Percentiles rank a stretch among this genome's conserved stretches.
Conservation (phyloP, 345 rosid species). For the Populus deltoides region DNA sequence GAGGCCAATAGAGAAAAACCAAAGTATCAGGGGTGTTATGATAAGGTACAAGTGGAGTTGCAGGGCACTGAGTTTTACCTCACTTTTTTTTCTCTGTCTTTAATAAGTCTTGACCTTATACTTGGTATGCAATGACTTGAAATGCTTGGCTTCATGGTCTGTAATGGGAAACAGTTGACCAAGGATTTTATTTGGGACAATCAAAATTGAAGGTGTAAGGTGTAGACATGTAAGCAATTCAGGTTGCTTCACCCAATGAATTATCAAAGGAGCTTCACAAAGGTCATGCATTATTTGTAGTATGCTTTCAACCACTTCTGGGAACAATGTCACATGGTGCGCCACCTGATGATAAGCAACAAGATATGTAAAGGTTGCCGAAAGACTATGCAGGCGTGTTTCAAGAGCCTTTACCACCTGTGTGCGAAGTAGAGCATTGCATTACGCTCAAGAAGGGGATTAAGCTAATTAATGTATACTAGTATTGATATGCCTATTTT, state of each 20-base stretch:
- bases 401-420: neutral
- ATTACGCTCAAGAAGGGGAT: neutral
- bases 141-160: neutral
- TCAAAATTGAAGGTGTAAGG: neutral
- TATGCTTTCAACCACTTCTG: neutral
- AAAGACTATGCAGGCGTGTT: neutral
- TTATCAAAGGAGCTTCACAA: too few species aligned
- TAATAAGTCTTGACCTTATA: neutral
- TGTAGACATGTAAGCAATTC: too few species aligned
- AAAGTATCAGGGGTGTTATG: neutral
- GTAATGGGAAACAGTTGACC: too few species aligned
- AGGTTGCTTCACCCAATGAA: too few species aligned
- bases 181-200: neutral
- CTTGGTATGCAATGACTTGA: too few species aligned
- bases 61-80: neutral
- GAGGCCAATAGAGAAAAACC: neutral
- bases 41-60: neutral
- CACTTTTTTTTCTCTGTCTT: neutral
- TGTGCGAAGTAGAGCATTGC: neutral
- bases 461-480: too few species aligned
- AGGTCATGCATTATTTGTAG: too few species aligned
- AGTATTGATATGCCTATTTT: neutral
- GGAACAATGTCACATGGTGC: neutral
- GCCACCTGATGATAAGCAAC: neutral
- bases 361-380: too few species aligned